Evolutionary conservation across 805 yeast genomes (phyloP), one percentile per base, ranked within the genome.

Genomic region (Cyberlindnera sargentensis): DNA sequence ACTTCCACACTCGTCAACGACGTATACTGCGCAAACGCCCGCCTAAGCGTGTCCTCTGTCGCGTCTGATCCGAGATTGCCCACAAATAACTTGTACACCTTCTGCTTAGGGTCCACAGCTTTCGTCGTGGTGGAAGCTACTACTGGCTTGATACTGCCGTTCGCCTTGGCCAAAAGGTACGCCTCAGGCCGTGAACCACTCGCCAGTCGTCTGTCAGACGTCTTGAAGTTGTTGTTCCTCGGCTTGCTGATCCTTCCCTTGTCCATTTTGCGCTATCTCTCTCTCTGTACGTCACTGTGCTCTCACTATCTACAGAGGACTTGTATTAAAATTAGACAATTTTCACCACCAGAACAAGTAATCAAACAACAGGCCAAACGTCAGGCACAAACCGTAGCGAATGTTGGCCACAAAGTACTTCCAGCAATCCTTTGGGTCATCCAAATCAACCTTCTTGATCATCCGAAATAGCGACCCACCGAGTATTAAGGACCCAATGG

Each of bases 371-470:
- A 85, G 72, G 7, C 91, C 93, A 33, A 69, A 61, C 66, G 84
- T 76, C 48, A 85, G 71, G 37, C 75, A 73, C 57, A 80, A 71
- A 0, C 93, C 95, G 2, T 95, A 85, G 44, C 71, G 71, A 53
- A 90, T 84, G 61, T 91, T 93, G 34, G 78, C 75, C 15, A 71
- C 71, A 60, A 93, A 93, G 62, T 81, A 77, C 44, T 72, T 70
- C 89, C 97, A 86, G 65, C 99, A 93, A 55, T 80, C 74, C 30
- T 64, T 69, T 10, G 96, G 96, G 53, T 78, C 68, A 59, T 93
- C 86, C 45, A 93, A 70, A 59, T 93, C 78, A 6, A 90, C 97
- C 15, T 66, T 71, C 43, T 66, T 68, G 53, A 90, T 83, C 84
- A 84, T 84, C 32, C 64, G 64, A 52, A 76, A 72, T 32, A 93